Conservation (phyloP, 257 asterid genomes). For the Asclepias syriaca region DNA sequence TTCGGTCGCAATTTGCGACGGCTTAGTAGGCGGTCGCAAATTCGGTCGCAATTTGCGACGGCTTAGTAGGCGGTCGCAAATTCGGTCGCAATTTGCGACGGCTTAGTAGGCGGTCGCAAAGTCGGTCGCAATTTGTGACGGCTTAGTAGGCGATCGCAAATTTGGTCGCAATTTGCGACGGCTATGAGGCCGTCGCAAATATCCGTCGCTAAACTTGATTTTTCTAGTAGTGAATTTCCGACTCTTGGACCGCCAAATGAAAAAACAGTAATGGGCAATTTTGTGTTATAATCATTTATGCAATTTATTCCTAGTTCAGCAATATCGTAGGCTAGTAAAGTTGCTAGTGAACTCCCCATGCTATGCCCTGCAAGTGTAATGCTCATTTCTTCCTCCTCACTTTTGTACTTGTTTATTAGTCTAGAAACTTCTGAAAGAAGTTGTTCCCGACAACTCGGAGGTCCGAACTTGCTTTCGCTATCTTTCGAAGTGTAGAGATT, state of each 20-base stretch:
- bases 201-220: no score
- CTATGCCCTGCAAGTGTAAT: slow-evolving; percentile 59
- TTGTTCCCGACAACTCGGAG: slow-evolving; percentile 59
- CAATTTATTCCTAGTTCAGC: slow-evolving; percentile 53
- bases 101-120: no score
- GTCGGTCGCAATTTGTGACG: no score
- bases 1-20: no score
- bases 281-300: neutral
- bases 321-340: slow-evolving; percentile 45
- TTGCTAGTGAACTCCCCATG: slow-evolving; percentile 72
- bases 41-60: no score
- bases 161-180: no score
- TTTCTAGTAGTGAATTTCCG: no score
- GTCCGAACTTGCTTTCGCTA: slow-evolving; percentile 36
- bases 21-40: no score
- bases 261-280: slow-evolving; percentile 46
- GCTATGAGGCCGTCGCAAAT: no score
- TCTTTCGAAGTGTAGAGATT: slow-evolving; percentile 49
- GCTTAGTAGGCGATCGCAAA: no score
- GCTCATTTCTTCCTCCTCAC: slow-evolving; percentile 49
- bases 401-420: slow-evolving; percentile 26
- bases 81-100: no score
- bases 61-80: no score
- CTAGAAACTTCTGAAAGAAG: slow-evolving; percentile 58
- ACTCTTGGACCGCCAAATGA: slow-evolving; percentile 77